Conservation (phyloP, 2,329 filamentous ascomycete species). For the Pestalotiopsis sp. region DNA sequence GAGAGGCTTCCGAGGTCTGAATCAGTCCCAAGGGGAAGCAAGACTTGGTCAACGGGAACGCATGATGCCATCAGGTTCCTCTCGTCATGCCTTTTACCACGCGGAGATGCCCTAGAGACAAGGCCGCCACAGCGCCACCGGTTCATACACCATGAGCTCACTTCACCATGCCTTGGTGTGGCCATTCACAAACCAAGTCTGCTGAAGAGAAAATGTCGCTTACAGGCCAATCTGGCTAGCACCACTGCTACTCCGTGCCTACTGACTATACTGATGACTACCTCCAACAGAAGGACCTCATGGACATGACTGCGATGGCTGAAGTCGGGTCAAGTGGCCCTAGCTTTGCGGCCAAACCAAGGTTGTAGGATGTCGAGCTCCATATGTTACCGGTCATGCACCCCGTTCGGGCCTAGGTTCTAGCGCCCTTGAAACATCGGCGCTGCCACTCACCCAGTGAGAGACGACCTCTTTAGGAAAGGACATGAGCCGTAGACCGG, state of each 20-base stretch:
- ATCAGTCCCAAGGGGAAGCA: not conserved
- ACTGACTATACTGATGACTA: not conserved
- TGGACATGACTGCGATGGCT: not conserved
- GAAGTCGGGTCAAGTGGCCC: not conserved
- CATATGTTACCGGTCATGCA: slow-evolving; percentile 3
- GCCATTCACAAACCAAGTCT: not conserved
- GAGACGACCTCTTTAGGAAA: not conserved
- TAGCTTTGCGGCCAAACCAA: not conserved
- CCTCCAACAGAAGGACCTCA: not conserved
- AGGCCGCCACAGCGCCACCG: not conserved
- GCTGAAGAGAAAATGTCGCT: not conserved
- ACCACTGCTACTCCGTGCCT: not conserved
- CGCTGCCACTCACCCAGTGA: slow-evolving; percentile 5
- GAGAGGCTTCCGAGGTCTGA: not conserved
- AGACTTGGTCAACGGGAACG: not conserved
- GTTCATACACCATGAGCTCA: not conserved
- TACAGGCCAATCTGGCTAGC: not conserved
- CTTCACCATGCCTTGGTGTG: not conserved
- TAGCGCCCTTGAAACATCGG: slow-evolving; percentile 10
- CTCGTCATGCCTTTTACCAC: not conserved
- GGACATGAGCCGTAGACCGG: not conserved
- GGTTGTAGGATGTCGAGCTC: not conserved
- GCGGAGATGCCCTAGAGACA: not conserved
- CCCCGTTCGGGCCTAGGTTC: not conserved
- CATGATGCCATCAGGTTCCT: not conserved